Percentiles rank a stretch among this genome's conserved stretches.
phyloP scores from a whole-genome alignment of 306 rosid species.

The Cicer arietinum region DNA sequence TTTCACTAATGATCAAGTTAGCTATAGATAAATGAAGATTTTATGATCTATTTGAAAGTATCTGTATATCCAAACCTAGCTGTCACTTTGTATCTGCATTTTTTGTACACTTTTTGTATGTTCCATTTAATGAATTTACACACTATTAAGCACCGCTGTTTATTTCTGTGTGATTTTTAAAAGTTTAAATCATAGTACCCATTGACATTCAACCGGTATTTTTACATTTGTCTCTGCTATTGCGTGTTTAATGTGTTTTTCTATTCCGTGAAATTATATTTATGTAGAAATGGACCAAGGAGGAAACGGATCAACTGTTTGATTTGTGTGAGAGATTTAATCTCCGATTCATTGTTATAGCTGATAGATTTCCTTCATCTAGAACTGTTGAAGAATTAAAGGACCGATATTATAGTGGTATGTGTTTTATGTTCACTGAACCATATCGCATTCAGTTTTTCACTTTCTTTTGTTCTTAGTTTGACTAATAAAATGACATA shows the following conservation, averaged over 20 bases:
- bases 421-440: slow-evolving; percentile 33
- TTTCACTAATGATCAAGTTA: background rate
- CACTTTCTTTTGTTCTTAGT: slow-evolving; percentile 18
- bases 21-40: slow-evolving; percentile 1
- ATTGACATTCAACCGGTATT: slow-evolving; percentile 18
- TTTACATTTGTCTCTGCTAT: slow-evolving; percentile 10
- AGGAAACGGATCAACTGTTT: slow-evolving; percentile 93
- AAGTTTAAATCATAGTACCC: background rate
- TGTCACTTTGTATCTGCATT: slow-evolving; percentile 10
- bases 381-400: slow-evolving; percentile 87
- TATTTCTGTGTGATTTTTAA: slow-evolving; percentile 23
- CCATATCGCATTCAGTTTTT: slow-evolving; percentile 30
- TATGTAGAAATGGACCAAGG: slow-evolving; percentile 83
- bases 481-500: slow-evolving; percentile 28
- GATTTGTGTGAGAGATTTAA: slow-evolving; percentile 83
- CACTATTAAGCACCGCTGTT: background rate
- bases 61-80: slow-evolving; percentile 28
- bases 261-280: slow-evolving; percentile 32
- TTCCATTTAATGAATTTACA: slow-evolving; percentile 1
- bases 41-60: slow-evolving; percentile 20
- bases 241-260: slow-evolving; percentile 20
- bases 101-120: slow-evolving; percentile 12
- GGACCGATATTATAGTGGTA: slow-evolving; percentile 91
- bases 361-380: slow-evolving; percentile 86
- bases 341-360: slow-evolving; percentile 87